Percentiles rank a stretch among this genome's conserved stretches.
Evolutionary conservation across 345 rosid species (phyloP).

Genomic region (Lepidium sativum): DNA sequence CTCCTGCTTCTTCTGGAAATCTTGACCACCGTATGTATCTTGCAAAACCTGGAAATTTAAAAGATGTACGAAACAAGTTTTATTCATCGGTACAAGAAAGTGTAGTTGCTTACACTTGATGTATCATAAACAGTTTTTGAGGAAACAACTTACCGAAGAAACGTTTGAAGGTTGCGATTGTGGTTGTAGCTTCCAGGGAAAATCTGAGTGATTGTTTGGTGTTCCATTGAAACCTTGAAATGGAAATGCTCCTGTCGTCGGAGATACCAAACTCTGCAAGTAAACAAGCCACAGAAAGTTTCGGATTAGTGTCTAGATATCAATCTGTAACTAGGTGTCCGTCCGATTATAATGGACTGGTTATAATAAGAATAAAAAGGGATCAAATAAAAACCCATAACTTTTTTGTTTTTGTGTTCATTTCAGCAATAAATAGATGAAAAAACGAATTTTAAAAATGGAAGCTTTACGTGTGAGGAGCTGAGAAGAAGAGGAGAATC

Average conservation of each 20-base stretch:
- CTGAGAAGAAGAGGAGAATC: conserved; percentile 80
- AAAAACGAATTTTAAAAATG: conserved; percentile 2
- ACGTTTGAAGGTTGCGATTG: conserved; percentile 18
- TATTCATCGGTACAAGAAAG: background rate
- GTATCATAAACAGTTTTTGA: conserved; percentile 16
- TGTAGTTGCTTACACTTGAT: conserved; percentile 9
- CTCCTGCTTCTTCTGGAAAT: conserved; percentile 33
- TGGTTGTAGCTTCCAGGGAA: conserved; percentile 44
- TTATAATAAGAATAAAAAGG: background rate
- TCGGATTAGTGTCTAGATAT: background rate
- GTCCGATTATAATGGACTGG: background rate
- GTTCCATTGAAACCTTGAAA: conserved; percentile 45
- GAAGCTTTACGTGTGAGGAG: conserved; percentile 61
- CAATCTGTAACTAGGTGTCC: background rate
- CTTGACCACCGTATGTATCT: conserved; percentile 42
- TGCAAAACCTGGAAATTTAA: conserved; percentile 32
- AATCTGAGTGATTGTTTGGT: conserved; percentile 40
- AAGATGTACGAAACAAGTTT: background rate
- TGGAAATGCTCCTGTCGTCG: conserved; percentile 85
- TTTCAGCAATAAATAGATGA: background rate
- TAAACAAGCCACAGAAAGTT: conserved; percentile 30
- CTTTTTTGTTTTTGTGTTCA: background rate
- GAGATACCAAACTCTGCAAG: conserved; percentile 76
- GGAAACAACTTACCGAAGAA: conserved; percentile 29
- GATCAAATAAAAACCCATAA: background rate